These are phyloP conservation scores for Epichloe festucae DNA, from an alignment of 2,329 filamentous ascomycete genomes.

Conservation along the genomic window DNA sequence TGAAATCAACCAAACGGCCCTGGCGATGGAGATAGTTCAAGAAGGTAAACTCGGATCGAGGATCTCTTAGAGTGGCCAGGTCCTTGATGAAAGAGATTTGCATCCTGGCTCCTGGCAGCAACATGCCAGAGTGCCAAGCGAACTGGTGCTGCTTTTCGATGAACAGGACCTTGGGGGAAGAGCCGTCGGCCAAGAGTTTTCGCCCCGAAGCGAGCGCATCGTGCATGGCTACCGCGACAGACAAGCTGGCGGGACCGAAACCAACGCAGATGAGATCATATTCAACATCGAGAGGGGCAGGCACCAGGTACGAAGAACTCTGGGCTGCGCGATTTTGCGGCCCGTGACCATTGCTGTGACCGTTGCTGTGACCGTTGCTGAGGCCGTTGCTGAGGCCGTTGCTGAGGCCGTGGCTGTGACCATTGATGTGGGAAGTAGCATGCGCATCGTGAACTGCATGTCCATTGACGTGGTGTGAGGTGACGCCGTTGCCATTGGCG, in stretches of 20 bases:
- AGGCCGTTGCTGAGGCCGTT: slow-evolving; percentile 7
- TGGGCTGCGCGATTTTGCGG: slow-evolving; percentile 12
- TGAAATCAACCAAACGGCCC: slow-evolving; percentile 74
- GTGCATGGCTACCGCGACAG: slow-evolving; percentile 79
- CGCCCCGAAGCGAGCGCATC: slow-evolving; percentile 51
- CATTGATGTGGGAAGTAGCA: slow-evolving; percentile 8
- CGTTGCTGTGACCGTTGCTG: slow-evolving; percentile 4
- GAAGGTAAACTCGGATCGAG: slow-evolving; percentile 85
- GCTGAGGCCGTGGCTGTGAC: slow-evolving; percentile 7
- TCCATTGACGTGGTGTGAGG: background rate
- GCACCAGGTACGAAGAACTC: slow-evolving; percentile 25
- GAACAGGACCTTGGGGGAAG: slow-evolving; percentile 63
- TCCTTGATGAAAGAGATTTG: slow-evolving; percentile 98
- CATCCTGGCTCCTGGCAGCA: slow-evolving; percentile 87
- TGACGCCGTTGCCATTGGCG: slow-evolving; percentile 10
- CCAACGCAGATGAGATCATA: slow-evolving; percentile 84
- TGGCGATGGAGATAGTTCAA: slow-evolving; percentile 84
- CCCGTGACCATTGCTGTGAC: slow-evolving; percentile 9
- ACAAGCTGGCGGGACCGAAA: slow-evolving; percentile 82
- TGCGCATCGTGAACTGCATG: background rate
- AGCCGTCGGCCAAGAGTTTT: slow-evolving; percentile 25
- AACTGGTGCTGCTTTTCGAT: slow-evolving; percentile 76
- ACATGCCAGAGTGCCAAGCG: slow-evolving; percentile 91
- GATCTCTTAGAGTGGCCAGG: slow-evolving; percentile 77
- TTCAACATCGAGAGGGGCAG: slow-evolving; percentile 47